These are phyloP conservation scores for Tetrahymena thermophila DNA, from an alignment of 73 alveolate genomes.

Conservation along the genomic window DNA sequence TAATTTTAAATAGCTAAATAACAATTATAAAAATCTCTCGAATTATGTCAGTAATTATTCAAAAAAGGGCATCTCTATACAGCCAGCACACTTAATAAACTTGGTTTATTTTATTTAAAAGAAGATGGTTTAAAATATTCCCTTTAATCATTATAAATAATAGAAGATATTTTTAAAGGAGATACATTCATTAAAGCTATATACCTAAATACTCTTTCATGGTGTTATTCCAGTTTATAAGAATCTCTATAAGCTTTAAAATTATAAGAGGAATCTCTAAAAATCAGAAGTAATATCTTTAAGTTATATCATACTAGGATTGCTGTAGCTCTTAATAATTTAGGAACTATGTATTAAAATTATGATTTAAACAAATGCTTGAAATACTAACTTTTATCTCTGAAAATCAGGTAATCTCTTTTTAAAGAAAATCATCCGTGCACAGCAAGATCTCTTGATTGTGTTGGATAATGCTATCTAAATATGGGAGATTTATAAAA, in stretches of 20 bases:
- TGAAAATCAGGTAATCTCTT: not conserved
- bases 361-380: not conserved
- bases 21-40: too few relatives aligned
- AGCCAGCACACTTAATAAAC: too few relatives aligned
- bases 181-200: not conserved
- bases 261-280: not conserved
- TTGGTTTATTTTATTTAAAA: too few relatives aligned
- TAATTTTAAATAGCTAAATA: too few relatives aligned
- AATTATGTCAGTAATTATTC: too few relatives aligned
- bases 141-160: too few relatives aligned
- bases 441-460: not conserved
- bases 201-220: not conserved
- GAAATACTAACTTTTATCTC: not conserved
- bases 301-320: not conserved
- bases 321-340: not conserved
- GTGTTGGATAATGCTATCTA: not conserved
- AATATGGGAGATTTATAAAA: not conserved
- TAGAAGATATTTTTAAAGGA: not conserved
- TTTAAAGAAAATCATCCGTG: not conserved
- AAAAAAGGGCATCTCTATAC: too few relatives aligned
- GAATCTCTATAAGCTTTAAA: not conserved
- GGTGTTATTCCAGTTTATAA: not conserved
- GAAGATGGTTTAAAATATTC: too few relatives aligned
- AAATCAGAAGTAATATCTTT: not conserved
- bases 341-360: not conserved